Conservation (phyloP, 2,329 filamentous ascomycete species). For the Venturia aucupariae region DNA sequence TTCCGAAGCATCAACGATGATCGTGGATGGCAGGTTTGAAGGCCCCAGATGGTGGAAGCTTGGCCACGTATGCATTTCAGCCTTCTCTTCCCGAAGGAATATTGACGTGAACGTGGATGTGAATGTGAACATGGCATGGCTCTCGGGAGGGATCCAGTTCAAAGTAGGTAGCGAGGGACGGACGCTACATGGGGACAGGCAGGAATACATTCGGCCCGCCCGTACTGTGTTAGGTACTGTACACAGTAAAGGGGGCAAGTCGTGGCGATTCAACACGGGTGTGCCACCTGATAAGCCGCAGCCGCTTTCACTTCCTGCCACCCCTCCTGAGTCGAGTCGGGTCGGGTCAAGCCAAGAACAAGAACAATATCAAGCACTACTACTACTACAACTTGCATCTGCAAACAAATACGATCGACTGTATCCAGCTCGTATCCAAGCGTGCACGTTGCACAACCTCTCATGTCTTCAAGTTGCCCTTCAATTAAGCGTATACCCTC, state of each 20-base stretch:
- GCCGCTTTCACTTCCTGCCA: no score
- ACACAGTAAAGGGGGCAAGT: not conserved
- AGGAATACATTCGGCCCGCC: constrained; percentile 1
- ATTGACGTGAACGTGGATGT: no score
- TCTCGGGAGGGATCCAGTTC: not conserved
- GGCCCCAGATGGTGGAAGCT: no score
- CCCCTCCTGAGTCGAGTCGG: not conserved
- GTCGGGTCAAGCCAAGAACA: no score
- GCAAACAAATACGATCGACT: no score
- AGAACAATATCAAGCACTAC: no score
- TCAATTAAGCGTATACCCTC: not conserved
- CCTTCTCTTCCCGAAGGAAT: no score
- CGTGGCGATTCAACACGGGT: not conserved
- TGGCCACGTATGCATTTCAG: constrained; percentile 4
- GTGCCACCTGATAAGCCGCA: constrained; percentile 1
- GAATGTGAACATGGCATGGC: no score
- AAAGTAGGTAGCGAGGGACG: not conserved
- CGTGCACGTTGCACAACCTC: not conserved
- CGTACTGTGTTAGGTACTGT: no score
- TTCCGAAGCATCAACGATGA: not conserved
- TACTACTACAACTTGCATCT: no score
- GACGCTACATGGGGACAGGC: not conserved
- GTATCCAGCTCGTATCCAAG: no score
- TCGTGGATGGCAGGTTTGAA: no score
- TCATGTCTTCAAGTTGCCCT: not conserved